These are phyloP conservation scores for Dothistroma pini DNA, from an alignment of 2,329 filamentous ascomycete genomes.

Conservation along the genomic window DNA sequence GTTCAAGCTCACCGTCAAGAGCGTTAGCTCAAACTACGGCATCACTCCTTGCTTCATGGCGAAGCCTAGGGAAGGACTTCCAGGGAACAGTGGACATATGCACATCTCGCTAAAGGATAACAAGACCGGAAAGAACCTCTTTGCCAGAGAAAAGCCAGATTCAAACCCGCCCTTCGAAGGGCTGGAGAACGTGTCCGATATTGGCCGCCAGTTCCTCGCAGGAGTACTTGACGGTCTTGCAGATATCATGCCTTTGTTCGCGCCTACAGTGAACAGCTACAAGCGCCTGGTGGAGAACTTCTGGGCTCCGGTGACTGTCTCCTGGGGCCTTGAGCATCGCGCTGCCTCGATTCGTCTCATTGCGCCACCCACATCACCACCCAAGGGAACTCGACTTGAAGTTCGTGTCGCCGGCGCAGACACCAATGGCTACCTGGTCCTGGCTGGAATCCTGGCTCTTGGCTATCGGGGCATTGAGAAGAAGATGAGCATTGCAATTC, in stretches of 20 bases:
- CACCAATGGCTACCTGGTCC: conserved; percentile 80
- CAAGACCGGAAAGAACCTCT: conserved; percentile 74
- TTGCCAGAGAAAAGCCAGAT: conserved; percentile 70
- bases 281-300: conserved; percentile 98
- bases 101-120: conserved; percentile 81
- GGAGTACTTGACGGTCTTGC: conserved; percentile 84
- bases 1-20: conserved; percentile 95
- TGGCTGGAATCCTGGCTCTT: conserved; percentile 79
- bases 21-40: conserved; percentile 77
- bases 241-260: conserved; percentile 92
- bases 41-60: conserved; percentile 99
- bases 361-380: conserved; percentile 76
- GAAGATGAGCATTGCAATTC: conserved; percentile 76
- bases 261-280: conserved; percentile 95
- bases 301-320: conserved; percentile 97
- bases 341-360: conserved; percentile 89
- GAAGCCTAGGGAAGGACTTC: conserved; percentile 84
- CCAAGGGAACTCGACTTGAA: conserved; percentile 87
- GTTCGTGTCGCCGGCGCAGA: conserved; percentile 93
- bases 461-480: conserved; percentile 92
- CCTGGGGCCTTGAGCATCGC: conserved; percentile 93
- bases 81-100: conserved; percentile 94
- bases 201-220: conserved; percentile 89
- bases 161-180: conserved; percentile 69
- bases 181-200: conserved; percentile 74